These are phyloP conservation scores for Pseudomonodictys pantanalensis DNA, from an alignment of 495 filamentous ascomycete genomes.

Conservation along the genomic window DNA sequence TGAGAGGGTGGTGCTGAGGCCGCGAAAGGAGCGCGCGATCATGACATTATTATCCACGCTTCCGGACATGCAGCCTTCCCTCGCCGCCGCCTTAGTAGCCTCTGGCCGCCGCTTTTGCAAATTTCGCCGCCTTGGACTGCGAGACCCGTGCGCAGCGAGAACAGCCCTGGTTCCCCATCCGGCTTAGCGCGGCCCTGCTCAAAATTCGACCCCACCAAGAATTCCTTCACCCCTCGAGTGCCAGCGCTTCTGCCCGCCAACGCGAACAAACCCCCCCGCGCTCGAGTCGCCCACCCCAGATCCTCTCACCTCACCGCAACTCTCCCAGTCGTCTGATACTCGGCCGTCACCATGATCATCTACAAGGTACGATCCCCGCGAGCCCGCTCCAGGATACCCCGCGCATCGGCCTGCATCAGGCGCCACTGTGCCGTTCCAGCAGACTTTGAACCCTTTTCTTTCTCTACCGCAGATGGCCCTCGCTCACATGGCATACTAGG, in stretches of 20 bases:
- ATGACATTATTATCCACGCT: neutral
- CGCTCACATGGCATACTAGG: conserved; percentile 51
- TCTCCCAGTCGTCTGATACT: neutral
- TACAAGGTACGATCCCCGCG: conserved; percentile 65
- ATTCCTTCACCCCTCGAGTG: neutral
- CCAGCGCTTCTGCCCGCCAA: neutral
- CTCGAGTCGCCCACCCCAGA: neutral
- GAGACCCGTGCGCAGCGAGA: neutral
- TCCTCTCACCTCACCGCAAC: neutral
- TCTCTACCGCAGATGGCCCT: neutral
- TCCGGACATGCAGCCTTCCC: neutral
- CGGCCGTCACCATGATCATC: conserved; percentile 74
- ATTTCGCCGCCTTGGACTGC: neutral
- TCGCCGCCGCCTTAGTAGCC: neutral
- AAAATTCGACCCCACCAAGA: conserved; percentile 22
- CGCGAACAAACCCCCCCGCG: neutral
- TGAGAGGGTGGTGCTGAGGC: neutral
- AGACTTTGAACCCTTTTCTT: neutral
- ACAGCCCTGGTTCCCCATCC: neutral
- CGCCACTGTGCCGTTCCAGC: conserved; percentile 3
- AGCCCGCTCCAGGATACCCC: neutral
- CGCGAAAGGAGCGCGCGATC: neutral
- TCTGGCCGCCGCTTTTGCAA: too few species aligned
- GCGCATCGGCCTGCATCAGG: conserved; percentile 7
- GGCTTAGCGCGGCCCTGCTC: conserved; percentile 7